phyloP scores from a whole-genome alignment of 768 basidiomycete genomes.

The Rhodotorula kratochvilovae region DNA sequence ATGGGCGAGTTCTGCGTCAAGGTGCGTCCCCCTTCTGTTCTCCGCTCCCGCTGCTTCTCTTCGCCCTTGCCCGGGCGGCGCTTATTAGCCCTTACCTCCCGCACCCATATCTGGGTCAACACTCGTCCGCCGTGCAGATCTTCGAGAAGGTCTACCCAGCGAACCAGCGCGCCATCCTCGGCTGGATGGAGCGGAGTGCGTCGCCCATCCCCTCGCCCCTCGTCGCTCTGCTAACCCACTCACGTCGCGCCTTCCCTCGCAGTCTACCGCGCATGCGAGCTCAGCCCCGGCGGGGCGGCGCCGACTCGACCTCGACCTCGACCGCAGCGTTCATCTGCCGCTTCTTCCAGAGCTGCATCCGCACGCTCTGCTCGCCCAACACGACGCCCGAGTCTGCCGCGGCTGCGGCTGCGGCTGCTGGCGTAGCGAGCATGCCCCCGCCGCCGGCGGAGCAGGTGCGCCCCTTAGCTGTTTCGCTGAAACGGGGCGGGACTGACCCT shows the following conservation, averaged over 20 bases:
- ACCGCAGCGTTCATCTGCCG: constrained; percentile 20
- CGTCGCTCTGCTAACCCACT: too few species aligned
- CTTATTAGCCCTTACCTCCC: too few species aligned
- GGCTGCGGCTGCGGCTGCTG: neutral
- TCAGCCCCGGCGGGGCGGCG: neutral
- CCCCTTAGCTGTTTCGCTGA: too few species aligned
- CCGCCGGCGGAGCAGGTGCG: too few species aligned
- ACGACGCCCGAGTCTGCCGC: neutral
- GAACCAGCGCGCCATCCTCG: neutral
- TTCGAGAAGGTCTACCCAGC: neutral
- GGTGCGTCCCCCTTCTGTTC: neutral
- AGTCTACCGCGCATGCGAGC: constrained; percentile 15
- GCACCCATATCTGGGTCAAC: too few species aligned
- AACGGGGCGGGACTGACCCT: too few species aligned
- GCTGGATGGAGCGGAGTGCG: constrained; percentile 5
- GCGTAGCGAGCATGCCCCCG: neutral
- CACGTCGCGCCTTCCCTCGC: too few species aligned
- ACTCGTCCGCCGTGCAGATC: too few species aligned
- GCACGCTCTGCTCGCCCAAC: constrained; percentile 7
- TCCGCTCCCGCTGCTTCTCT: too few species aligned
- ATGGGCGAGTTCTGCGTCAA: constrained; percentile 18
- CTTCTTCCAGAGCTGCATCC: constrained; percentile 20
- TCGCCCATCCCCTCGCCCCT: neutral
- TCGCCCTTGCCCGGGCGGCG: too few species aligned
- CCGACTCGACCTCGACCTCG: neutral